Evolutionary conservation across 2,329 filamentous ascomycete species (phyloP), one percentile per base, ranked within the genome.

Genomic region (Alternaria atra): DNA sequence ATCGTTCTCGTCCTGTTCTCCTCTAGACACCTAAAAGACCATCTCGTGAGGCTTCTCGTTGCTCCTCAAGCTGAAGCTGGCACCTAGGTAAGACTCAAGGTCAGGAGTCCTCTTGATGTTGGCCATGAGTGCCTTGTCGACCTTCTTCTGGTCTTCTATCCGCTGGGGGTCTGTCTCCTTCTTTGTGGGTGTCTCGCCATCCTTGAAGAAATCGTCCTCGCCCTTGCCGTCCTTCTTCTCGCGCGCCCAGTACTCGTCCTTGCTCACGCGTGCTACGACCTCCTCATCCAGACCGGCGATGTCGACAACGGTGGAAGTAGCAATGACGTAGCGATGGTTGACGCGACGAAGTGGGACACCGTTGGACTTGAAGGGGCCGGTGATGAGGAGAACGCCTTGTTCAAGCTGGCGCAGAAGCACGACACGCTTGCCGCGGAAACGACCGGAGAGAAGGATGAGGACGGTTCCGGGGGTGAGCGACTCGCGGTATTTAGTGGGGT

Each of bases 11-110:
- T 15, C 7, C 12, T 2, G 15, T 17, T 17, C 2, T 30, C 30
- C 39, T 34, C 13, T 29, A 20, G 15, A 35, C 30, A 9, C 50
- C 54, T 69, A 99, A 88, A 94, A 99, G 84, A 93, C 92, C 95
- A 99, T 98, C 90, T 97, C 93, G 86, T 99, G 95, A 83, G 95
- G 95, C 89, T 94, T 93, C 89, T 99, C 94, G 81, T 94, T 94
- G 87, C 94, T 97, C 86, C 94, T 91, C 85, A 99, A 89, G 88
- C 91, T 96, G 91, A 99, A 99, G 81, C 91, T 93, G 83, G 91
- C 92, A 79, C 88, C 87, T 76, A 99, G 91, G 88, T 99, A 99
- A 84, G 90, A 91, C 82, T 90, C 86, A 76, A 99, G 91, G 84
- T 94, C 86, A 73, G 93, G 90, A 81, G 95, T 93, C 90, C 97